These are phyloP conservation scores for Ochromonas danica DNA, from an alignment of 108 stramenopile species.

Conservation along the genomic window DNA sequence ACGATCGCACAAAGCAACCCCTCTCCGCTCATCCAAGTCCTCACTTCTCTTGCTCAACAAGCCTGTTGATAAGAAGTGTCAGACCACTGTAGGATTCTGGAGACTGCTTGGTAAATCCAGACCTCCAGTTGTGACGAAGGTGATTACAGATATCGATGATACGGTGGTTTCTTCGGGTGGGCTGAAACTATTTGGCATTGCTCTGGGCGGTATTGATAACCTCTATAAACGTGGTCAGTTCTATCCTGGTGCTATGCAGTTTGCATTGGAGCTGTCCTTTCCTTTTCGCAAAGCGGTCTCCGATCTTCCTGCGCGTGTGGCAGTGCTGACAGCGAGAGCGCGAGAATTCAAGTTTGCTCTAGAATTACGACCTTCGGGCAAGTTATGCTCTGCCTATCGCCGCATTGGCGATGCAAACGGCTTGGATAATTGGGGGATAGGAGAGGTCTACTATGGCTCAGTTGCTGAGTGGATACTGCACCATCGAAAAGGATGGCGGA, in stretches of 20 bases:
- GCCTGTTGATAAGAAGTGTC: too few species aligned
- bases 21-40: too few species aligned
- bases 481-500: constrained; percentile 76
- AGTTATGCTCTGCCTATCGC: constrained; percentile 69
- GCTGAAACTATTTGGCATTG: constrained; percentile 74
- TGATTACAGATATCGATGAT: constrained; percentile 81
- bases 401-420: constrained; percentile 69
- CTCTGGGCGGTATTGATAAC: constrained; percentile 78
- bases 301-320: not conserved
- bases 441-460: constrained; percentile 86
- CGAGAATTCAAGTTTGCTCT: constrained; percentile 89
- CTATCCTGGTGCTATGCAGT: constrained; percentile 89
- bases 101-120: too few species aligned
- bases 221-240: constrained; percentile 84
- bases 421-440: constrained; percentile 76
- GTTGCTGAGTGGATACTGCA: constrained; percentile 90
- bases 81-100: too few species aligned
- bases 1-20: too few species aligned
- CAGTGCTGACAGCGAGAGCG: constrained; percentile 47
- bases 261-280: constrained; percentile 78
- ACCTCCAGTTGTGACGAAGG: too few species aligned
- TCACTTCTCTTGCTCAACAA: too few species aligned
- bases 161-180: constrained; percentile 86
- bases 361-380: constrained; percentile 75
- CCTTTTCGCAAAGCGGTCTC: not conserved